Evolutionary conservation across 1,284 basidiomycete genomes (phyloP), one percentile per base, ranked within the genome.

Genomic region (Waitea zeae): DNA sequence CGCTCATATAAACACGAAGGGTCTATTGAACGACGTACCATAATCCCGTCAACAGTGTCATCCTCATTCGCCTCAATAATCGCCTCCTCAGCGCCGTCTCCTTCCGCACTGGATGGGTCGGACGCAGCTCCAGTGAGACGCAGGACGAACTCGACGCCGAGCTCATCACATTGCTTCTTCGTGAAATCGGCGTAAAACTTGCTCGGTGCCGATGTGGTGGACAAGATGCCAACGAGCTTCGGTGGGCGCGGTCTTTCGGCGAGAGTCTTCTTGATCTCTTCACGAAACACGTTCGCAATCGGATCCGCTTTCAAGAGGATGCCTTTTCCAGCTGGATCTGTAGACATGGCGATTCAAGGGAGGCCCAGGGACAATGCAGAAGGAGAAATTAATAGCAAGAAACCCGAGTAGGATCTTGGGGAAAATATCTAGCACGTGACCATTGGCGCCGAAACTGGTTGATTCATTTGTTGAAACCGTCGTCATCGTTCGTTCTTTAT

Each of bases 1-100:
- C 12, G 35, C 41, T 31, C 34, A 33, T 27, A 34, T 33, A 38
- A n/a, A n/a, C n/a, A n/a, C 32, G 6, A 24, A 17, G n/a, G 30
- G 37, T 18, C 14, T n/a, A 17, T 12, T 15, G 35, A 39, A 39
- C n/a, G n/a, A n/a, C 72, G 39, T 46, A 87, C 90, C 90, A 97
- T 93, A 49, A 96, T 89, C n/a, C 92, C 92, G 57, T 95, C 75
- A 5, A 95, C 73, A 40, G 62, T 64, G 15, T 65, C 60, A 50
- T 95, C 87, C 42, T 86, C 84, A 49, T 96, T 96, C 14, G 89
- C 83, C 49, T 92, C 87, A 38, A 97, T 78, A 44, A 96, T 92
- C 4, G 84, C 89, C 52, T 95, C 86, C 53, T 95, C 90, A 9
- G 89, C 87, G 9, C 81, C 86, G 26, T 78, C 74, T 9, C 70